phyloP scores from a whole-genome alignment of 2,329 filamentous ascomycete genomes.

The Aspergillus tubingensis region DNA sequence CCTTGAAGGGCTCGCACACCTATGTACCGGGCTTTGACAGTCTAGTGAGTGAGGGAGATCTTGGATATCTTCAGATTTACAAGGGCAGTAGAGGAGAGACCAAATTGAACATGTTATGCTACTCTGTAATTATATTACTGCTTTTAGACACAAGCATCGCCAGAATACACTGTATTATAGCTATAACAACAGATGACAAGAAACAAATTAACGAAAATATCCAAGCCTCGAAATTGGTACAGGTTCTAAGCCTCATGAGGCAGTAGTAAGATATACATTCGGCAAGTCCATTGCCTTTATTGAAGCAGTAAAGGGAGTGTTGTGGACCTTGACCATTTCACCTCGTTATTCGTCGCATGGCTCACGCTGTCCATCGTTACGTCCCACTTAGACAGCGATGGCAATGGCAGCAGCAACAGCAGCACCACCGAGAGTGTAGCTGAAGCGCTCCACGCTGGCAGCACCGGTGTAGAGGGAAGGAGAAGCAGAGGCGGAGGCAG shows the following conservation, averaged over 20 bases:
- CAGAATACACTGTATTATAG: background rate
- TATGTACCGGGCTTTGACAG: too few species aligned
- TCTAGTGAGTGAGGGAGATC: too few species aligned
- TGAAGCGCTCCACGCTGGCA: conserved; percentile 16
- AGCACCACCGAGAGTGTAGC: conserved; percentile 9
- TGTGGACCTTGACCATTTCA: background rate
- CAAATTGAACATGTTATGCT: too few species aligned
- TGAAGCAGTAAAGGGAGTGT: background rate
- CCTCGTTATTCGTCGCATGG: background rate
- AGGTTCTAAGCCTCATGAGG: background rate
- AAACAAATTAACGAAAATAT: background rate
- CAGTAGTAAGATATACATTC: background rate
- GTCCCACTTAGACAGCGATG: conserved; percentile 15
- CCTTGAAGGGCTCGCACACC: too few species aligned
- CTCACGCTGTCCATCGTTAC: background rate
- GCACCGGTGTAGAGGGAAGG: conserved; percentile 16
- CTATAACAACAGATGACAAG: background rate
- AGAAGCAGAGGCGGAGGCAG: conserved; percentile 1
- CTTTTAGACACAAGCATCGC: too few species aligned
- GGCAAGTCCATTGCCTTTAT: conserved; percentile 2
- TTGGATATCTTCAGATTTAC: rapidly evolving
- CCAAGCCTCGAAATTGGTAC: background rate
- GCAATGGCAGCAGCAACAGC: conserved; percentile 16
- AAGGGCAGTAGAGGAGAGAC: too few species aligned
- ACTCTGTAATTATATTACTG: too few species aligned